Evolutionary conservation across 2,329 filamentous ascomycete genomes (phyloP), one percentile per base, ranked within the genome.

Genomic region (Erysiphe pulchra): DNA sequence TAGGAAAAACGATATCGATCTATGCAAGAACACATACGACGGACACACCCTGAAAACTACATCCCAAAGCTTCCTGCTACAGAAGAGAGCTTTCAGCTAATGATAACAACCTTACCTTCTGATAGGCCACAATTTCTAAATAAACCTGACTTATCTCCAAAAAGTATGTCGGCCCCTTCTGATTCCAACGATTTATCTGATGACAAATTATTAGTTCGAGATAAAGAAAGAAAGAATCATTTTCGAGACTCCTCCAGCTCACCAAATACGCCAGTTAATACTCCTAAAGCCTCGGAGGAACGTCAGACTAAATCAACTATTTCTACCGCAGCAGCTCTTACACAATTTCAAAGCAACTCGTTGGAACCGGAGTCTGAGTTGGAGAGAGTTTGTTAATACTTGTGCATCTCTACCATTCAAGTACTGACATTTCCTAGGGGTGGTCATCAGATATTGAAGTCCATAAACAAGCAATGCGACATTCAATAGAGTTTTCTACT

Each of bases 11-110:
- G 83, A 54, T 98, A 86, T 66, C 85, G 90, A 62, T 95, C 87
- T 51, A 95, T 98, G 84, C 90, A 95, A 65, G 90, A 98, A 71
- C 90, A 98, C 60, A 95, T 98, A 58, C 83, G 90, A 57, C 79
- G 90, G 62, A 87, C 90, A 54, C 90, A 98, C 61, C 87, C 87
- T 50, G 85, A 92, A 61, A 80, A 94, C 62, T 95, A 95, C 65
- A 92, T 98, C 56, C 78, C 90, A 44, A 94, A 95, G 72, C 80
- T 95, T 55, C 87, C 90, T 53, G 90, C 90, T 43, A 98, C 87
- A 55, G 87, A 94, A 63, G 87, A 95, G 65, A 94, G 85, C 75
- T 94, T 98, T 64, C 68, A 81, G 58, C 70, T 93, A 61, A 95
- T 95, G 90, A 83, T 95, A 62, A 92, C 77, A 62, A 85, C 83